Base-by-base conservation (phyloP, 2,329 filamentous ascomycete species). In the Geoglossum cookeanum region DNA sequence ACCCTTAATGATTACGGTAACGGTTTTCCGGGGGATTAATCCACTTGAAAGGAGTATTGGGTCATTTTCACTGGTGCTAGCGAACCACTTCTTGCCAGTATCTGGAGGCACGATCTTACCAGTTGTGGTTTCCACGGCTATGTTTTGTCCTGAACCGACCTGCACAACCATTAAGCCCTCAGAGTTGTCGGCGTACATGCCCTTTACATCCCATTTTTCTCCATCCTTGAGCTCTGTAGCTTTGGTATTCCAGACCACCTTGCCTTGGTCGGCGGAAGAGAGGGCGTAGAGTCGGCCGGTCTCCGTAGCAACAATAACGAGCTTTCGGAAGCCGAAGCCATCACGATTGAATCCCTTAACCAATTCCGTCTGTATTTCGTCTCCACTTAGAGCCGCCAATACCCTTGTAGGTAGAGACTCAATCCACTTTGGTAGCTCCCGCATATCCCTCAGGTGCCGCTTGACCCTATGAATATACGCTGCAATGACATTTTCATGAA, bases 381-480 rank as follows among this genome's bases (percentile, higher is more conserved):
- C 51, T 48, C 71, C 71, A 27, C 70, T 60, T 29, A 75, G 65
- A 39, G 67, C 72, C 52, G 78, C 78, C 2, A 89, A 64, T 13
- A 96, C 70, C 29, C 82, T 80, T 48, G 75, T 71, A 3, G 88
- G 88, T 8, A 96, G 73, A 15, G 74, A 74, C 60, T 80, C 76
- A 2, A 94, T 69, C 70, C 84, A 94, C 0, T 75, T 77, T 0
- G 90, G 90, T 3, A 97, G 75, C 63, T 84, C 75, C 65, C 85
- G 75, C 44, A 96, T 74, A 62, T 96, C 92, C 51, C 80, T 75
- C 13, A 88, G 64, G 66, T 98, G 92, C 51, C 92, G 85, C 61
- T 78, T 84, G 13, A 95, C 76, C 13, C 92, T 84, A 70, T 96
- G 89, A 32, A 91, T 71, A 65, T 95, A 98, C n/a, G 92, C 92